Conservation (phyloP, 2,329 filamentous ascomycete genomes). For the Exophiala dermatitidis region DNA sequence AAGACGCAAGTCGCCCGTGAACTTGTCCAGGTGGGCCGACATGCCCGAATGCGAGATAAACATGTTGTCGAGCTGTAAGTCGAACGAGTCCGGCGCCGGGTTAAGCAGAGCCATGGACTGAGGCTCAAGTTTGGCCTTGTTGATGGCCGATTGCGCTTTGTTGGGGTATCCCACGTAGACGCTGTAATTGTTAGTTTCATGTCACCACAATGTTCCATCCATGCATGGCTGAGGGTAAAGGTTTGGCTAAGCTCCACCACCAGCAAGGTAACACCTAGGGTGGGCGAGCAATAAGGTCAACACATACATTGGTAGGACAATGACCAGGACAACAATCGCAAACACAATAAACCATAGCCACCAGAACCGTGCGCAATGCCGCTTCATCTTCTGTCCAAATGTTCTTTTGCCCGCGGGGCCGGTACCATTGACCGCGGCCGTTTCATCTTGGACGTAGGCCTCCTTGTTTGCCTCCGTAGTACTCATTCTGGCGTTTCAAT, state of each 20-base stretch:
- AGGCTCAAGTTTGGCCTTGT: slow-evolving; percentile 46
- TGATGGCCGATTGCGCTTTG: slow-evolving; percentile 50
- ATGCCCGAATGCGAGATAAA: slow-evolving; percentile 45
- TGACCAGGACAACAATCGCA: slow-evolving; percentile 45
- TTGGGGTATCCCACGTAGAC: slow-evolving; percentile 54
- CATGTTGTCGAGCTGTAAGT: slow-evolving; percentile 43
- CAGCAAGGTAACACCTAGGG: neutral
- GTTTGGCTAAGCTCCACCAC: neutral
- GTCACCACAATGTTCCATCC: too few species aligned
- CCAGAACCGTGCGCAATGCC: slow-evolving; percentile 40
- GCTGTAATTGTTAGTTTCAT: slow-evolving; percentile 29
- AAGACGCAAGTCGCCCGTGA: slow-evolving; percentile 47
- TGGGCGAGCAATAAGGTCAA: slow-evolving; percentile 34
- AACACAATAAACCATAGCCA: slow-evolving; percentile 49
- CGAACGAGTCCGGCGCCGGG: slow-evolving; percentile 44
- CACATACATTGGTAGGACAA: slow-evolving; percentile 53
- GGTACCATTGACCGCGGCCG: neutral
- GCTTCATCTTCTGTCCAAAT: slow-evolving; percentile 15
- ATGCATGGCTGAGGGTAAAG: too few species aligned
- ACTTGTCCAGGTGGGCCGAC: slow-evolving; percentile 49
- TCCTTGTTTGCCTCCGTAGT: neutral
- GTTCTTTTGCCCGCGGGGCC: neutral
- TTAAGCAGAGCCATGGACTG: slow-evolving; percentile 45
- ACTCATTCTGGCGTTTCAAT: too few species aligned
- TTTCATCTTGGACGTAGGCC: neutral